These are phyloP conservation scores for Obelidium mucronatum DNA, from an alignment of 192 early-diverging fungal genomes.

Conservation along the genomic window DNA sequence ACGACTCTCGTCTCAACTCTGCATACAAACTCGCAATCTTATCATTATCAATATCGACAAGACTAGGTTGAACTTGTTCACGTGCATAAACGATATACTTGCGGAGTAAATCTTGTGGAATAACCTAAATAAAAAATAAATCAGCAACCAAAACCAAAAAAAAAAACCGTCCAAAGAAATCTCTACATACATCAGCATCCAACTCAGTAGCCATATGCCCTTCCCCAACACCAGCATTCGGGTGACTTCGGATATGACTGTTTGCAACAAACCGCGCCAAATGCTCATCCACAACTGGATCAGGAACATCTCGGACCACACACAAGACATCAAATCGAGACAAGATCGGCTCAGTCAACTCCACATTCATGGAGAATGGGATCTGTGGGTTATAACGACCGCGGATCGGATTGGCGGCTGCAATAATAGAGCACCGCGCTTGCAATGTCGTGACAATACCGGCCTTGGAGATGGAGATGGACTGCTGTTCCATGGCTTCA, in stretches of 20 bases:
- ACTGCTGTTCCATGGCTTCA: conserved; percentile 91
- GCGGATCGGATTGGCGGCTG: conserved; percentile 86
- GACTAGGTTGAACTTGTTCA: conserved; percentile 76
- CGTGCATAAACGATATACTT: conserved; percentile 91
- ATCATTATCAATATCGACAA: conserved; percentile 87
- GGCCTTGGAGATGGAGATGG: conserved; percentile 86
- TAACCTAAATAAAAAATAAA: conserved; percentile 59
- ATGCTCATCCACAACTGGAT: conserved; percentile 88
- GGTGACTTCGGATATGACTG: conserved; percentile 92
- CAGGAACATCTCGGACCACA: conserved; percentile 92
- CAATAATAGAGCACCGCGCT: conserved; percentile 84
- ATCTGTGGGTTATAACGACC: conserved; percentile 90
- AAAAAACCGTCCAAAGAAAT: conserved; percentile 14
- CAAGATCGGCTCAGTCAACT: conserved; percentile 97
- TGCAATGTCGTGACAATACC: conserved; percentile 85
- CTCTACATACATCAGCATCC: conserved; percentile 66
- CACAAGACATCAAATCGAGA: conserved; percentile 98
- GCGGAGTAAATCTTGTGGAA: conserved; percentile 75
- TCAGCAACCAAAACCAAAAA: conserved; percentile 15
- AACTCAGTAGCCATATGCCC: conserved; percentile 49
- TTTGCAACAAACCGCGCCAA: conserved; percentile 94
- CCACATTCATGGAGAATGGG: conserved; percentile 96
- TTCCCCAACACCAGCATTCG: conserved; percentile 54
- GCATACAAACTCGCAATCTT: conserved; percentile 90
- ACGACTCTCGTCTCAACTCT: conserved; percentile 89